A percentile compares a stretch with the other conserved stretches of the same genome.
Evolutionary conservation across 2,329 filamentous ascomycete species (phyloP).

Genomic region (Fusarium torreyae): DNA sequence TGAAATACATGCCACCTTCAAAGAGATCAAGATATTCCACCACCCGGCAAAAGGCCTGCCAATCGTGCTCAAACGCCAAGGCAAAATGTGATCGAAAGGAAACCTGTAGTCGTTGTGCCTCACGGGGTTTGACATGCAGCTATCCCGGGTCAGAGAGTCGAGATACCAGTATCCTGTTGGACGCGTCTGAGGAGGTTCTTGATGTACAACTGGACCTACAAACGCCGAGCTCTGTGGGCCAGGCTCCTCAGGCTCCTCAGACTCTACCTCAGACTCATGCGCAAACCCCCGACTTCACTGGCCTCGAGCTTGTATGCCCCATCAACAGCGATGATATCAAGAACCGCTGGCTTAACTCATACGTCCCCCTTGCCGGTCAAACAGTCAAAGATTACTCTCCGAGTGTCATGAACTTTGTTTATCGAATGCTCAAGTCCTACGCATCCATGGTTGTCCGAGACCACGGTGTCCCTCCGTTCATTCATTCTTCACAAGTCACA

Average conservation of each 20-base stretch:
- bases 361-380: slow-evolving; percentile 62
- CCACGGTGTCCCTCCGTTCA: slow-evolving; percentile 58
- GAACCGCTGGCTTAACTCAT: slow-evolving; percentile 65
- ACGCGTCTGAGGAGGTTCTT: no score
- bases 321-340: slow-evolving; percentile 64
- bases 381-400: slow-evolving; percentile 59
- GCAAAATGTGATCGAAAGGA: slow-evolving; percentile 58
- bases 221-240: background rate
- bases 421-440: slow-evolving; percentile 62
- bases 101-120: slow-evolving; percentile 54
- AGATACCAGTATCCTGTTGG: slow-evolving; percentile 1
- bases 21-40: slow-evolving; percentile 50
- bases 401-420: slow-evolving; percentile 57
- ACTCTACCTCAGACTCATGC: no score
- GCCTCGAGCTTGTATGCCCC: slow-evolving; percentile 59
- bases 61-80: slow-evolving; percentile 56
- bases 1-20: slow-evolving; percentile 13
- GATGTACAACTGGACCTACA: no score
- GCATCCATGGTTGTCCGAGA: slow-evolving; percentile 56
- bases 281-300: slow-evolving; percentile 52
- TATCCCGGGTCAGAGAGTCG: slow-evolving; percentile 43
- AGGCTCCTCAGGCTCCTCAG: background rate
- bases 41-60: slow-evolving; percentile 59
- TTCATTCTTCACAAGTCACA: slow-evolving; percentile 58
- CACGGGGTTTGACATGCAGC: slow-evolving; percentile 50